Evolutionary conservation across 306 rosid genomes (phyloP).

Genomic region (Notholithocarpus densiflorus): DNA sequence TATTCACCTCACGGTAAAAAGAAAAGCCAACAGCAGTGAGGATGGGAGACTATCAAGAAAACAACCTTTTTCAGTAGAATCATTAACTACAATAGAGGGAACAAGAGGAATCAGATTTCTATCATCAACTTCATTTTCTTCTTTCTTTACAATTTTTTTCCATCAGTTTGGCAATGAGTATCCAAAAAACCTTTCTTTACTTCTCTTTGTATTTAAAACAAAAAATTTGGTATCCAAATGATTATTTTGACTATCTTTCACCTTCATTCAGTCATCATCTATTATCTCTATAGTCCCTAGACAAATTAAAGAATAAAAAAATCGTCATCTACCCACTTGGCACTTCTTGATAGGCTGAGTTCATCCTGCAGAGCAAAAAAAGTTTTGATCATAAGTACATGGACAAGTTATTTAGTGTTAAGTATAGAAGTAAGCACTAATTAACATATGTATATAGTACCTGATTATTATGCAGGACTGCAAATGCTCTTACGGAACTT

Average conservation of each 20-base stretch:
- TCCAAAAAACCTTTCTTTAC: slow-evolving; percentile 28
- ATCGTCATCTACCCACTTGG: slow-evolving; percentile 42
- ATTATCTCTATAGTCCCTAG: slow-evolving; percentile 44
- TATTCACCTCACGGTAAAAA: slow-evolving; percentile 4
- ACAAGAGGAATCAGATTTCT: slow-evolving; percentile 24
- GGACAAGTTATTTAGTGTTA: slow-evolving; percentile 21
- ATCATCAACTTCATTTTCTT: slow-evolving; percentile 18
- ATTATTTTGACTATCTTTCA: slow-evolving; percentile 61
- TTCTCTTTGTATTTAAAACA: slow-evolving; percentile 39
- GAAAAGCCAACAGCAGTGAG: slow-evolving; percentile 13
- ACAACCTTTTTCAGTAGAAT: slow-evolving; percentile 33
- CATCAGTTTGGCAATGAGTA: slow-evolving; percentile 38
- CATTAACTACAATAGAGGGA: slow-evolving; percentile 16
- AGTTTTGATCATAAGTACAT: slow-evolving; percentile 36
- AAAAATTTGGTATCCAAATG: slow-evolving; percentile 38
- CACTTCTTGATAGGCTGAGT: slow-evolving; percentile 15
- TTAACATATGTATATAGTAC: slow-evolving; percentile 20
- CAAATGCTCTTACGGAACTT: slow-evolving; percentile 22
- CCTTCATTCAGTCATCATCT: slow-evolving; percentile 52
- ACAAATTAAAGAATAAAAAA: slow-evolving; percentile 63
- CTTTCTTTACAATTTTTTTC: slow-evolving; percentile 15
- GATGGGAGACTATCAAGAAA: slow-evolving; percentile 17
- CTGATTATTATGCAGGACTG: slow-evolving; percentile 28
- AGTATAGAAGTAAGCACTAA: slow-evolving; percentile 17
- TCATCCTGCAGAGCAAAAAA: slow-evolving; percentile 54